A percentile compares a stretch with the other conserved stretches of the same genome.
Evolutionary conservation across 768 basidiomycete genomes (phyloP).

Genomic region (Russula sp.): DNA sequence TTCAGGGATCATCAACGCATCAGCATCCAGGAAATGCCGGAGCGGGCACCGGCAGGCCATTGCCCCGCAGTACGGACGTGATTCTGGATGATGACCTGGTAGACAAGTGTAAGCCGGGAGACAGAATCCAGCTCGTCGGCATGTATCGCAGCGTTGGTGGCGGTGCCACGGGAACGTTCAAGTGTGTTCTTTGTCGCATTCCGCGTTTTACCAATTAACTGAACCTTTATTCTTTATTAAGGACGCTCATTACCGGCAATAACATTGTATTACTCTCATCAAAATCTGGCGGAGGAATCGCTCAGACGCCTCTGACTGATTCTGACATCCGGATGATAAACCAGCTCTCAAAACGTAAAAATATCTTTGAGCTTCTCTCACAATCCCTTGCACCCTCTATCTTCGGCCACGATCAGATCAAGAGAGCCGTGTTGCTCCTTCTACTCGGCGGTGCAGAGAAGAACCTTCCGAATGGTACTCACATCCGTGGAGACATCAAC

Average conservation of each 20-base stretch:
- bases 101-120: constrained; percentile 96
- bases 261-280: constrained; percentile 93
- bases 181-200: constrained; percentile 49
- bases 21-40: constrained; percentile 99
- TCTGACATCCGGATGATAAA: constrained; percentile 95
- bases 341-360: constrained; percentile 81
- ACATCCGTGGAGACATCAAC: constrained; percentile 99
- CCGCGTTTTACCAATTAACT: neutral
- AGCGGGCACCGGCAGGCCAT: constrained; percentile 96
- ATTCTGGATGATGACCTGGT: constrained; percentile 96
- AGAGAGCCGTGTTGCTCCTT: constrained; percentile 87
- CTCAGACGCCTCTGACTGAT: constrained; percentile 87
- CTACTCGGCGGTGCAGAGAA: constrained; percentile 97
- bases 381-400: constrained; percentile 97
- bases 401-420: constrained; percentile 94
- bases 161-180: constrained; percentile 89
- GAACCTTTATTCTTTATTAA: constrained; percentile 36
- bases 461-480: constrained; percentile 95
- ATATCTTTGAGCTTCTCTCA: constrained; percentile 86
- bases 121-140: constrained; percentile 95
- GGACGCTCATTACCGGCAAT: constrained; percentile 91
- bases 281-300: constrained; percentile 92
- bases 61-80: constrained; percentile 94
- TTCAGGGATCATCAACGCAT: constrained; percentile 97
- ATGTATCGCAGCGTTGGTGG: constrained; percentile 93